Evolutionary conservation across 805 yeast species (phyloP).

Genomic region (Lipomyces mesembrius): DNA sequence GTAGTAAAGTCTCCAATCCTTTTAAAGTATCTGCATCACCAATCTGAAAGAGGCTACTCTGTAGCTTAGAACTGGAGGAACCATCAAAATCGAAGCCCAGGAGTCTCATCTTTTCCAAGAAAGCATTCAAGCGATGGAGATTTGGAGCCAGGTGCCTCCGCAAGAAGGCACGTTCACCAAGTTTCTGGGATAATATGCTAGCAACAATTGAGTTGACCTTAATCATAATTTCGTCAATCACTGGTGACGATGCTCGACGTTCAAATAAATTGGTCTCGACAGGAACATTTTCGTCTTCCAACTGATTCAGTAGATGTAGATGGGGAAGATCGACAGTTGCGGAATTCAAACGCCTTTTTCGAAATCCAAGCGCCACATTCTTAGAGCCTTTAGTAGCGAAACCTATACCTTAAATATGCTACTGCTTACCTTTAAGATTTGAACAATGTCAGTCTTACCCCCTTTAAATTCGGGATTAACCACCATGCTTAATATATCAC

Average conservation of each 20-base stretch:
- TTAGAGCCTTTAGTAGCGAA: neutral
- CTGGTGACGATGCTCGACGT: conserved; percentile 57
- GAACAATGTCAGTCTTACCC: neutral
- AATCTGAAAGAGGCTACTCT: conserved; percentile 68
- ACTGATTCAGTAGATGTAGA: conserved; percentile 71
- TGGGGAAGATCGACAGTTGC: conserved; percentile 52
- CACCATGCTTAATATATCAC: conserved; percentile 47
- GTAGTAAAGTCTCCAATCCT: conserved; percentile 77
- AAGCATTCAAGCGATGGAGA: conserved; percentile 75
- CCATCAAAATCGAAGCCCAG: conserved; percentile 66
- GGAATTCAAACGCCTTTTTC: conserved; percentile 65
- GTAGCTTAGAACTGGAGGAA: conserved; percentile 69
- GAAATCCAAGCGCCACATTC: conserved; percentile 65
- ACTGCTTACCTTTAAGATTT: neutral
- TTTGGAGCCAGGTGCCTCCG: conserved; percentile 90
- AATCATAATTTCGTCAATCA: conserved; percentile 75
- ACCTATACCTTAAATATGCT: conserved; percentile 9
- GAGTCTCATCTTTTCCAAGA: conserved; percentile 69
- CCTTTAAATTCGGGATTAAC: neutral
- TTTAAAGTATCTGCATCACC: conserved; percentile 65
- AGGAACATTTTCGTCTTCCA: conserved; percentile 83
- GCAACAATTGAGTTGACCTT: conserved; percentile 88
- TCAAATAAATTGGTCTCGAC: conserved; percentile 75
- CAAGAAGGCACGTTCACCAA: conserved; percentile 81
- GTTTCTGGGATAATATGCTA: conserved; percentile 68